Evolutionary conservation across 371 early-diverging fungal genomes (phyloP), one percentile per base, ranked within the genome.

Genomic region (Mortierella sp.): DNA sequence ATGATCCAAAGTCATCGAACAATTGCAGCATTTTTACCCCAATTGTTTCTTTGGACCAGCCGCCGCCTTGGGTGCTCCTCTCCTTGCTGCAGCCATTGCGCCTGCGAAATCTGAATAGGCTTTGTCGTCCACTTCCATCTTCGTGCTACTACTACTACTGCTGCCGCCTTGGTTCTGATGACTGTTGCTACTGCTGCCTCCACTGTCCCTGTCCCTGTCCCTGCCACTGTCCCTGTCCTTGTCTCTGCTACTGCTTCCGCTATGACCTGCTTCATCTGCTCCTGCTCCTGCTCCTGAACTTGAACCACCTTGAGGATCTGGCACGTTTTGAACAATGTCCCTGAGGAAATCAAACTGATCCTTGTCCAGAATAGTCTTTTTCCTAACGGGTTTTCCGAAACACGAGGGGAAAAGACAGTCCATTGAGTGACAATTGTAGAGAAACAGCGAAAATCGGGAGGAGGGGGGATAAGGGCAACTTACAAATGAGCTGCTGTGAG

Each of bases 291-390:
- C 58, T 30, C 61, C 59, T 48, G 64, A 53, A 34, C 64, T 54
- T 51, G 61, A n/a, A 21, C 51, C 49, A 21, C 59, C 67, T 28
- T 72, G 62, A 27, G 95, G 94, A 79, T 96, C 96, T 21, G 92
- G 90, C n/a, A 96, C 88, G 39, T 86, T 83, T 42, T 90, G 92
- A 12, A 96, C 96, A 38, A 94, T 84, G 63, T 95, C 96, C 68
- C 91, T 91, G 57, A 98, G 80, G 80, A 98, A 98, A 72, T 98
- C 98, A 72, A 96, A 96, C 78, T 93, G 89, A 47, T 95, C 96
- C 34, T 87, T 92, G 47, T 83, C 89, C 72, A 88, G 81, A 19
- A 98, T 90, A n/a, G 93, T 90, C 46, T 88, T 89, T 83, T 96
- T 96, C 60, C 94, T 94, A 83, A 57, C 30, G 16, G 12, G 16